These are phyloP conservation scores for Pythium utonaiense DNA, from an alignment of 352 stramenopile genomes.

Conservation along the genomic window DNA sequence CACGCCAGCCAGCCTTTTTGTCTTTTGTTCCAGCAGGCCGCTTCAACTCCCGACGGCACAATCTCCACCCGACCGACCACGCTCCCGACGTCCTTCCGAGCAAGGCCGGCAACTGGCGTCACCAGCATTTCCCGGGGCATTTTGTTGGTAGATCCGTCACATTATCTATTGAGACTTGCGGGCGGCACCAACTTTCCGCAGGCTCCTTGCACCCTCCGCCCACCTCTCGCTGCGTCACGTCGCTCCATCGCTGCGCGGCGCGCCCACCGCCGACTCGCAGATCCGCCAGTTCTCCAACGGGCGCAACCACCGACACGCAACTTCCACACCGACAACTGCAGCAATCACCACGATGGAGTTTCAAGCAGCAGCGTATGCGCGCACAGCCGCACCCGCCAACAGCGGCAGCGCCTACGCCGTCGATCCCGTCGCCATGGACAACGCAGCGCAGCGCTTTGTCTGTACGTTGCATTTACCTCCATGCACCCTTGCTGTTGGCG, in stretches of 20 bases:
- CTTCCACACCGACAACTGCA: not conserved
- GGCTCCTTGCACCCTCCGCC: not conserved
- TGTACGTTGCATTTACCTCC: conserved; percentile 38
- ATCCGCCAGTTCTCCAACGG: not conserved
- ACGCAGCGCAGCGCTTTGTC: conserved; percentile 55
- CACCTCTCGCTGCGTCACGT: not conserved
- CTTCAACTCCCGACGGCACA: conserved; percentile 19
- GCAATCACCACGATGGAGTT: conserved; percentile 14
- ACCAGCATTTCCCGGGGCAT: conserved; percentile 1
- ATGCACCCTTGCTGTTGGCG: not conserved
- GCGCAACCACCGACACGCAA: not conserved
- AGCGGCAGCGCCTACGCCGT: conserved; percentile 24
- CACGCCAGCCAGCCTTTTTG: conserved; percentile 16
- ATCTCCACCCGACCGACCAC: conserved; percentile 9
- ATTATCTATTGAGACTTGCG: not conserved
- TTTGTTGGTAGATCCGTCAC: conserved; percentile 4
- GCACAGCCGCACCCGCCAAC: conserved; percentile 16
- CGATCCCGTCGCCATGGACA: conserved; percentile 31
- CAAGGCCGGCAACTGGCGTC: conserved; percentile 4
- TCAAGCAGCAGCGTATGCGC: conserved; percentile 19
- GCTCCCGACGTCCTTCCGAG: conserved; percentile 6
- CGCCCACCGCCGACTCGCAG: not conserved
- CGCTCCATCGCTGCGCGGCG: not conserved
- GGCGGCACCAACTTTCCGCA: not conserved
- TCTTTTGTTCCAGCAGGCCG: conserved; percentile 16